Conservation (phyloP, 2,329 filamentous ascomycete genomes). For the Epichloe hybrida region DNA sequence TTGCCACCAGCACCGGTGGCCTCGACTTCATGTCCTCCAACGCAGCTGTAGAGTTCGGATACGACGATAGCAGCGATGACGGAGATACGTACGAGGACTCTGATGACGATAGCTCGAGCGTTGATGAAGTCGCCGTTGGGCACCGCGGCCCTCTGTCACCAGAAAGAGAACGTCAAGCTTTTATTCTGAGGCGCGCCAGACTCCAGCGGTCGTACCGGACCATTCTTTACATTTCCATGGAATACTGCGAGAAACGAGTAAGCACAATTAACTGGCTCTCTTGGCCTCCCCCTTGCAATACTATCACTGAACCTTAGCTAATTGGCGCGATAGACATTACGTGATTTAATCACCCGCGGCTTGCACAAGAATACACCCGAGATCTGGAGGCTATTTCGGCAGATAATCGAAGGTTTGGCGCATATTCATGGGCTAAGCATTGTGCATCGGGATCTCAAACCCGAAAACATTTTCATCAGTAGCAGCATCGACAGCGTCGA, state of each 20-base stretch:
- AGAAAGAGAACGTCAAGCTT: conserved; percentile 16
- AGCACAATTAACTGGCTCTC: conserved; percentile 16
- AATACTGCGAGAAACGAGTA: conserved; percentile 86
- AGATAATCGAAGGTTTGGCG: conserved; percentile 76
- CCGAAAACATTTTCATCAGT: conserved; percentile 88
- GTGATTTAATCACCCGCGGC: conserved; percentile 69
- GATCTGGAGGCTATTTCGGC: conserved; percentile 80
- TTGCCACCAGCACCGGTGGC: conserved; percentile 61
- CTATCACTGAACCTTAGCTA: not conserved
- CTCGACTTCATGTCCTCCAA: conserved; percentile 90
- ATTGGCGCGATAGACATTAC: conserved; percentile 46
- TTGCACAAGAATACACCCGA: conserved; percentile 63
- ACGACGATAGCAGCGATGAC: conserved; percentile 35
- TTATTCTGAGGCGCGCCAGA: conserved; percentile 19
- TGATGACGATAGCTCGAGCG: conserved; percentile 27
- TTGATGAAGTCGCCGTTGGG: conserved; percentile 17
- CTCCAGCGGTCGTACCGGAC: conserved; percentile 47
- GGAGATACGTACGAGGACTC: conserved; percentile 34
- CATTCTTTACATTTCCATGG: conserved; percentile 95
- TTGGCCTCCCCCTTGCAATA: no score
- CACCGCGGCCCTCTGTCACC: conserved; percentile 15
- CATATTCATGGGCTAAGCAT: conserved; percentile 87
- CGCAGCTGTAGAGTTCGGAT: conserved; percentile 66
- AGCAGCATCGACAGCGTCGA: conserved; percentile 57
- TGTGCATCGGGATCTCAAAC: conserved; percentile 91